Evolutionary conservation across 768 basidiomycete species (phyloP).

Genomic region (Pulveroboletus sp.): DNA sequence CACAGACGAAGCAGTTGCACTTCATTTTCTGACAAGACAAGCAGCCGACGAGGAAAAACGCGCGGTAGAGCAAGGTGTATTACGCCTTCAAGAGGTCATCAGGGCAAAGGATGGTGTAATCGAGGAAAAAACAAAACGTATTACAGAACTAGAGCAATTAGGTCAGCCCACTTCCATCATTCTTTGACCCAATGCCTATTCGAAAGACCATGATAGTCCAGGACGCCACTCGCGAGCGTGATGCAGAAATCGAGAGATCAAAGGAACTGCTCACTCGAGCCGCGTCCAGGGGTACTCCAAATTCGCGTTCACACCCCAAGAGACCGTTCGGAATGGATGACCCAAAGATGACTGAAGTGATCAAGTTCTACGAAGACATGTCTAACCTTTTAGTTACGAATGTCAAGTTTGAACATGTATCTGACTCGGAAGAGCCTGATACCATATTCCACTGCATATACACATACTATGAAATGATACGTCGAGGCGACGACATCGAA

Average conservation of each 20-base stretch:
- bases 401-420: constrained; percentile 43
- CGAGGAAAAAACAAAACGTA: constrained; percentile 41
- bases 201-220: constrained; percentile 36
- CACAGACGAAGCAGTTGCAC: constrained; percentile 44
- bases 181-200: not conserved
- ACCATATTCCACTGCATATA: constrained; percentile 69
- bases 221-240: constrained; percentile 50
- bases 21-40: constrained; percentile 70
- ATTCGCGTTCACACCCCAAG: constrained; percentile 31
- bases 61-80: constrained; percentile 44
- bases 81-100: constrained; percentile 38
- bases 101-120: constrained; percentile 41
- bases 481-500: constrained; percentile 26
- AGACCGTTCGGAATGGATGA: constrained; percentile 42
- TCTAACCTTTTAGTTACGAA: constrained; percentile 72
- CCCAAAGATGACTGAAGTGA: constrained; percentile 53
- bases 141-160: constrained; percentile 42
- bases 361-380: constrained; percentile 81
- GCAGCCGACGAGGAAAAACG: constrained; percentile 67
- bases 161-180: constrained; percentile 35
- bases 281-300: constrained; percentile 37
- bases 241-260: constrained; percentile 57
- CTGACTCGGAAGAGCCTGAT: constrained; percentile 35
- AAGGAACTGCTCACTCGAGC: constrained; percentile 41
- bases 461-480: constrained; percentile 39